Evolutionary conservation across 202 grass and related monocot species (phyloP).

Genomic region (Cymbopogon flexuosus): DNA sequence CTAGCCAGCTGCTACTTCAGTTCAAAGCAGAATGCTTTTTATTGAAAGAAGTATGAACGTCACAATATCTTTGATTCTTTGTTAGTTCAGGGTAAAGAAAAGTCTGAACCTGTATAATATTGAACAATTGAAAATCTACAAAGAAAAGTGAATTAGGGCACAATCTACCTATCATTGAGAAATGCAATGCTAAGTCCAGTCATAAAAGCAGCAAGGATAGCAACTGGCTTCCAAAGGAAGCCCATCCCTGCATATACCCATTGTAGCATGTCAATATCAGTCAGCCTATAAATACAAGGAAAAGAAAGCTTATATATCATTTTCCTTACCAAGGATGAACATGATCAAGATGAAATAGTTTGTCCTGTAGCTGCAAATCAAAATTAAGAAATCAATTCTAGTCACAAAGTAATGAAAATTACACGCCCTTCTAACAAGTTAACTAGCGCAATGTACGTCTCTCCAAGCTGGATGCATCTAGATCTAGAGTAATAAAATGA

Average conservation of each 20-base stretch:
- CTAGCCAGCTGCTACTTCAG: background rate
- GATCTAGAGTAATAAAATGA: background rate
- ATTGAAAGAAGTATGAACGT: background rate
- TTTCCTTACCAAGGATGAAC: slow-evolving; percentile 80
- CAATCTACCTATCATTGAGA: slow-evolving; percentile 82
- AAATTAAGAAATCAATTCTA: background rate
- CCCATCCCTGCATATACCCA: slow-evolving; percentile 50
- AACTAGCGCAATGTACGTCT: background rate
- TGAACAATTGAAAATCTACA: background rate
- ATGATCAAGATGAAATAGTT: slow-evolving; percentile 93
- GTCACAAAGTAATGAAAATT: background rate
- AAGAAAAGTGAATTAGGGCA: background rate
- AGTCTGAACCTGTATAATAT: background rate
- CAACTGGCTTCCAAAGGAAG: slow-evolving; percentile 81
- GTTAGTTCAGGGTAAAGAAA: slow-evolving; percentile 27
- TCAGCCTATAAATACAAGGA: background rate
- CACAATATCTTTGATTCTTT: background rate
- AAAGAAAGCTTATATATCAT: background rate
- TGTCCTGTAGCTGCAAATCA: slow-evolving; percentile 80
- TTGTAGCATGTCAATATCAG: slow-evolving; percentile 34
- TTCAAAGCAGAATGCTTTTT: background rate
- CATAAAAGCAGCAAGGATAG: slow-evolving; percentile 78
- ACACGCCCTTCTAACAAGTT: background rate
- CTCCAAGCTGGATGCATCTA: background rate
- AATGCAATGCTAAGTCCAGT: slow-evolving; percentile 80